A percentile compares a stretch with the other conserved stretches of the same genome.
Conservation (phyloP, 2,329 filamentous ascomycete species). For the Venturia carpophila region DNA sequence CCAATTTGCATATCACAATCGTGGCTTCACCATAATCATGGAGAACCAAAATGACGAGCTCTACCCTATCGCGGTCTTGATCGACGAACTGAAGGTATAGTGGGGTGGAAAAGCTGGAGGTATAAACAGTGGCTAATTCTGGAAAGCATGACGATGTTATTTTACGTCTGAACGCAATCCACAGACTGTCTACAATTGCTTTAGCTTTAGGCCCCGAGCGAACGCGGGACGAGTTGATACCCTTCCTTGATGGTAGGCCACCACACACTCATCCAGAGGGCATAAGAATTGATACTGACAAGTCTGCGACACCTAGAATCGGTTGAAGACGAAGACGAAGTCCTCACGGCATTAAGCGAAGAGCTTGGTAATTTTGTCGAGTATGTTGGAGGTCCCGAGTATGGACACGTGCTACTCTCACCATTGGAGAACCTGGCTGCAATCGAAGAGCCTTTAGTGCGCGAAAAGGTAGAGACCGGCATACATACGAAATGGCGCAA, state of each 20-base stretch:
- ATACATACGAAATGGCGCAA: not conserved
- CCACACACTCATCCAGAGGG: not conserved
- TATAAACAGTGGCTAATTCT: constrained; percentile 13
- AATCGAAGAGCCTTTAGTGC: constrained; percentile 94
- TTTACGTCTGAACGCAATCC: constrained; percentile 95
- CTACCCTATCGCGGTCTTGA: constrained; percentile 98
- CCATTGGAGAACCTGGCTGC: constrained; percentile 96
- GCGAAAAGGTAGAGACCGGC: constrained; percentile 69
- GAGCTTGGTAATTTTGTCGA: constrained; percentile 96
- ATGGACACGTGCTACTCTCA: constrained; percentile 91
- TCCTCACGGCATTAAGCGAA: constrained; percentile 91
- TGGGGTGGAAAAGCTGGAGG: not conserved
- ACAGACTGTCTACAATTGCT: constrained; percentile 95
- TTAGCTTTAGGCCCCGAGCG: constrained; percentile 91
- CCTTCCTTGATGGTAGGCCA: constrained; percentile 84
- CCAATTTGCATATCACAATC: constrained; percentile 9
- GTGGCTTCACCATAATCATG: constrained; percentile 49
- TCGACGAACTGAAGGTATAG: constrained; percentile 92
- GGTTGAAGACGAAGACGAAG: constrained; percentile 97
- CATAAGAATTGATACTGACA: constrained; percentile 27
- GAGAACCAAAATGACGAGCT: constrained; percentile 97
- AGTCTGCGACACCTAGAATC: constrained; percentile 58
- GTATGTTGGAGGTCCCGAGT: constrained; percentile 90
- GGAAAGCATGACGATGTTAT: constrained; percentile 93
- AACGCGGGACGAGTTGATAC: constrained; percentile 96